Percentiles rank a stretch among this genome's conserved stretches.
These are phyloP conservation scores for Nicotiana paniculata DNA, from an alignment of 257 asterid genomes.

Conservation along the genomic window DNA sequence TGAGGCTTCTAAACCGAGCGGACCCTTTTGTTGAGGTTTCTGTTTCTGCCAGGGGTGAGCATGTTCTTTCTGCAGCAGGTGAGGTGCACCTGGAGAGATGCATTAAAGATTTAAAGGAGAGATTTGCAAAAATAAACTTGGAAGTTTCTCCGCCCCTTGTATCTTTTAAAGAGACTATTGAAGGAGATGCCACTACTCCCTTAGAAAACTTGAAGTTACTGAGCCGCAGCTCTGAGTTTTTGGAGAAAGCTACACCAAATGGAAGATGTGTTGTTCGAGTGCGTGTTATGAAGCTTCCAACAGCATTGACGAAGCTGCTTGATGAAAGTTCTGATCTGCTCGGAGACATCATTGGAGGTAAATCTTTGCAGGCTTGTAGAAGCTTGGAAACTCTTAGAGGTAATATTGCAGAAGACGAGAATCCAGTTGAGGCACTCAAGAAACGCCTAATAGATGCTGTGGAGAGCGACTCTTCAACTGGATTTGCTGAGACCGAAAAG, in stretches of 20 bases:
- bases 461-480: slow-evolving; percentile 43
- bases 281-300: slow-evolving; percentile 82
- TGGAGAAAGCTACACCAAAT: slow-evolving; percentile 74
- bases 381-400: slow-evolving; percentile 56
- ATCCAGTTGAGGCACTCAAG: slow-evolving; percentile 68
- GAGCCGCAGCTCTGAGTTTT: slow-evolving; percentile 46
- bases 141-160: slow-evolving; percentile 92
- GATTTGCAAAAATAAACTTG: slow-evolving; percentile 80
- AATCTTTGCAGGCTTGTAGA: slow-evolving; percentile 55
- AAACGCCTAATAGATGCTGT: slow-evolving; percentile 68
- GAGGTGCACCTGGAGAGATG: slow-evolving; percentile 98
- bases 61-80: slow-evolving; percentile 95
- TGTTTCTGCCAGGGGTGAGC: slow-evolving; percentile 85
- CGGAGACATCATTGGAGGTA: slow-evolving; percentile 73
- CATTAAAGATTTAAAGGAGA: slow-evolving; percentile 75
- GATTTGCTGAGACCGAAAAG: slow-evolving; percentile 33
- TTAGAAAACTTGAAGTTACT: slow-evolving; percentile 57
- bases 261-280: slow-evolving; percentile 89
- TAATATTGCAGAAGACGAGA: slow-evolving; percentile 53
- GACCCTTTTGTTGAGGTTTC: slow-evolving; percentile 94
- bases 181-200: slow-evolving; percentile 50
- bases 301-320: slow-evolving; percentile 61
- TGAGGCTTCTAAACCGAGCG: slow-evolving; percentile 81
- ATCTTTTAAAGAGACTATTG: slow-evolving; percentile 81
- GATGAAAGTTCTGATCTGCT: slow-evolving; percentile 72